phyloP scores from a whole-genome alignment of 345 rosid species.

The Syzygium jambos region DNA sequence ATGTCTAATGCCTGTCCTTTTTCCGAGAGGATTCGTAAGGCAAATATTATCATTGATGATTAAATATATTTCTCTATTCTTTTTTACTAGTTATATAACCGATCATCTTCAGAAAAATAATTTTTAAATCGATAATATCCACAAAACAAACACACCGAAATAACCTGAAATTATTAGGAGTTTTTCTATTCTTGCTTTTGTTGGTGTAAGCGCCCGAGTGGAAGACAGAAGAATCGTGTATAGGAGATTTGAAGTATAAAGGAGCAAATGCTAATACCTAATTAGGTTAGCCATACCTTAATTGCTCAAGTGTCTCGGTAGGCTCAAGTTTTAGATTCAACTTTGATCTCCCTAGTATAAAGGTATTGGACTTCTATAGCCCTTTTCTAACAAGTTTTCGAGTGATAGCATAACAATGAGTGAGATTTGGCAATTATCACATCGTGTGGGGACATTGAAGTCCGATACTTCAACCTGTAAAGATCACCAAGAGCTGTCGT shows the following conservation, averaged over 20 bases:
- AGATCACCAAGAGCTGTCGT: neutral
- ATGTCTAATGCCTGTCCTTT: neutral
- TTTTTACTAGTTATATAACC: neutral
- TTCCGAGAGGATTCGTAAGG: neutral
- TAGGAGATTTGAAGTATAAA: neutral
- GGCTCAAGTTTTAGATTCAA: neutral
- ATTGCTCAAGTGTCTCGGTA: neutral
- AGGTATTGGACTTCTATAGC: neutral
- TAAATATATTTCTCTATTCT: neutral
- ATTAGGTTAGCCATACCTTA: neutral
- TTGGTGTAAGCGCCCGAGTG: neutral
- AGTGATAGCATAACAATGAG: neutral
- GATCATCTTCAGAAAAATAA: neutral
- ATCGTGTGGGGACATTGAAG: neutral
- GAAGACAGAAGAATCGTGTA: neutral
- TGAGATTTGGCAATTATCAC: neutral
- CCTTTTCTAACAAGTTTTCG: neutral
- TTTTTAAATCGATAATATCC: neutral
- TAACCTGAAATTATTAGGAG: neutral
- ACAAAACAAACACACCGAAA: neutral
- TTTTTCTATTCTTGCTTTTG: neutral
- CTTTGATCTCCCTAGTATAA: neutral
- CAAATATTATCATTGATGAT: neutral
- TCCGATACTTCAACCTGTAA: neutral
- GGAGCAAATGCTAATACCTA: neutral